Conservation (phyloP, 176 grass and related monocot species). For the Oryza longistaminata region DNA sequence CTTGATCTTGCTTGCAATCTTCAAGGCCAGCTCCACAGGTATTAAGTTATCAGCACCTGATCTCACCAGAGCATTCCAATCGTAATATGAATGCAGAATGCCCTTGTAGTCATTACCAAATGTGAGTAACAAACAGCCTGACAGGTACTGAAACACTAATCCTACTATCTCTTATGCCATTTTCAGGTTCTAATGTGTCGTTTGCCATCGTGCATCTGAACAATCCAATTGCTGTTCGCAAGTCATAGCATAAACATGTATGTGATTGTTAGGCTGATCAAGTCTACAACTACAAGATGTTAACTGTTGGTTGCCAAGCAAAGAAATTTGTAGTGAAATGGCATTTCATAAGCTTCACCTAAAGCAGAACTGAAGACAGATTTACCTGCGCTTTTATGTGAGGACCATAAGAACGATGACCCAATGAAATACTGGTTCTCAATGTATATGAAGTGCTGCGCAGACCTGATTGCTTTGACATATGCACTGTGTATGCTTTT, state of each 20-base stretch:
- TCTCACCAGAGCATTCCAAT: neutral
- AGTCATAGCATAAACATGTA: neutral
- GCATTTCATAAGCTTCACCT: neutral
- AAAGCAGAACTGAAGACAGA: neutral
- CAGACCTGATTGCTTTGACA: conserved; percentile 68
- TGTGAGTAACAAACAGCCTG: neutral
- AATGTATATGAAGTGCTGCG: conserved; percentile 69
- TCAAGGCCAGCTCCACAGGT: conserved; percentile 60
- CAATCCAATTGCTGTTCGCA: neutral
- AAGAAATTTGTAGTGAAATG: neutral
- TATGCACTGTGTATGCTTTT: conserved; percentile 69
- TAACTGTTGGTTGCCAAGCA: neutral
- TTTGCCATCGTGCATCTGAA: neutral
- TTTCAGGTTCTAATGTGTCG: neutral
- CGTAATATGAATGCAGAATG: neutral
- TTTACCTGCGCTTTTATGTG: conserved; percentile 62
- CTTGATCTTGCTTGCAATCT: conserved; percentile 68
- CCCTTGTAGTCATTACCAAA: neutral
- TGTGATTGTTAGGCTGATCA: neutral
- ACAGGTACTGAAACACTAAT: neutral
- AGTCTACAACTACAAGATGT: neutral
- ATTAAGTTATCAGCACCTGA: conserved; percentile 68
- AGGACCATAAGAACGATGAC: conserved; percentile 59
- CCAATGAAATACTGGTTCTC: conserved; percentile 76
- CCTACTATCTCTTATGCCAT: neutral